Base-by-base conservation (phyloP, 2,329 filamentous ascomycete species). In the Pseudogymnoascus sp. region DNA sequence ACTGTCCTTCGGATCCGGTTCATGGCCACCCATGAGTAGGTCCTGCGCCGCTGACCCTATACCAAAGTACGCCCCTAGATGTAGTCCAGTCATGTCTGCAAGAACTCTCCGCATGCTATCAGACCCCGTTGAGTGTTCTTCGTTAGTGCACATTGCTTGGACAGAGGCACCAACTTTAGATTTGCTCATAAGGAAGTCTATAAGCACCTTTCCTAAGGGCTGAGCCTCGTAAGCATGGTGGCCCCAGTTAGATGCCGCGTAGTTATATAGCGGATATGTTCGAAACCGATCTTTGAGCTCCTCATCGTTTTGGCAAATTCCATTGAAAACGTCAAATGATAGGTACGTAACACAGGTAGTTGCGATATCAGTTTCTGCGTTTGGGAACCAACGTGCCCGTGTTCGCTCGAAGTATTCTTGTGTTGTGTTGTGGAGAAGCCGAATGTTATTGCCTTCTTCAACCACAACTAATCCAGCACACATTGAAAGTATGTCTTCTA, bases 371-470 rank as follows among this genome's bases (percentile, higher is more conserved):
- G 6, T 57, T 18, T 65, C 14, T 11, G 60, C 63, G n/a, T 35
- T 14, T 4, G 60, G 63, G 37, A 63, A 63, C 57, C 36, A 43
- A 12, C 18, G 1, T 5, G 47, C 28, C 18, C 35, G 25, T 8
- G 20, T 60, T 20, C 59, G 58, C 37, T 75, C 68, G 37, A 80
- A 72, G 64, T 77, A 80, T 30, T 78, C 72, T 39, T 78, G 73
- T 1, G 76, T 62, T 39, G 35, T 69, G 60, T 65, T 65, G 62
- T 69, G 67, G 3, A 67, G 61, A 7, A 69, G 58, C 7, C 65
- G 59, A 5, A 36, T 14, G 4, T 57, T 64, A 6, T 62, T 15
- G 20, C 61, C 67, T 14, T 62, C 62, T 35, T 64, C 41, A 11
- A 68, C 35, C 4, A 59, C 62, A 30, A 68, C 63, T 7, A 69